phyloP scores from a whole-genome alignment of 2,329 filamentous ascomycete genomes.

The Aspergillus sp. region DNA sequence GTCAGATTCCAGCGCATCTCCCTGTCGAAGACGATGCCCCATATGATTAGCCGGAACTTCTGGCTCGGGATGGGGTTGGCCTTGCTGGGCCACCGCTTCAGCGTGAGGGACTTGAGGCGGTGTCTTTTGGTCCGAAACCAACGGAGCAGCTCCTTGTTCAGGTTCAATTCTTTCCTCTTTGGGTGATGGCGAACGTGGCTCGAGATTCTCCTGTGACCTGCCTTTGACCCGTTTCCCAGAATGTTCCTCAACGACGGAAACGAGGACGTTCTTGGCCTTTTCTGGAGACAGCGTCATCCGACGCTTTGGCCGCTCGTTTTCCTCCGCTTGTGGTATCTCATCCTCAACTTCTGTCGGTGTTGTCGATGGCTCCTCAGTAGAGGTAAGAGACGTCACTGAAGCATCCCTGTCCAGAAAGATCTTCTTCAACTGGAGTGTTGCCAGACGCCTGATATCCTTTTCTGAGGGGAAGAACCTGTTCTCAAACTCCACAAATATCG shows the following conservation, averaged over 20 bases:
- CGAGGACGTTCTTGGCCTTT: slow-evolving; percentile 54
- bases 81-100: too few species aligned
- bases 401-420: slow-evolving; percentile 84
- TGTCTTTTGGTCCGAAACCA: slow-evolving; percentile 10
- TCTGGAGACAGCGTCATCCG: slow-evolving; percentile 47
- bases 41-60: slow-evolving; percentile 34
- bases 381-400: slow-evolving; percentile 63
- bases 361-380: slow-evolving; percentile 56
- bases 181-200: slow-evolving; percentile 7
- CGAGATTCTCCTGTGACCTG: slow-evolving; percentile 5
- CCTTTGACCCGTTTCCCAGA: slow-evolving; percentile 29
- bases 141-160: slow-evolving; percentile 14
- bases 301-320: slow-evolving; percentile 25
- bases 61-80: slow-evolving; percentile 57
- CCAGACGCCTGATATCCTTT: slow-evolving; percentile 87
- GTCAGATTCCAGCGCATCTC: neutral
- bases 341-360: slow-evolving; percentile 30
- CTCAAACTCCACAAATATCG: slow-evolving; percentile 82
- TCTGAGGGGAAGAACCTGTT: slow-evolving; percentile 86
- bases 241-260: slow-evolving; percentile 58
- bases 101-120: slow-evolving; percentile 14
- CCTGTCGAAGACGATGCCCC: slow-evolving; percentile 10
- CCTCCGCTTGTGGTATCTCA: slow-evolving; percentile 18
- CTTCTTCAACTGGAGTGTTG: slow-evolving; percentile 84
- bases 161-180: too few species aligned